Conservation (phyloP, 441 rosid genomes). For the Erodium trifolium region DNA sequence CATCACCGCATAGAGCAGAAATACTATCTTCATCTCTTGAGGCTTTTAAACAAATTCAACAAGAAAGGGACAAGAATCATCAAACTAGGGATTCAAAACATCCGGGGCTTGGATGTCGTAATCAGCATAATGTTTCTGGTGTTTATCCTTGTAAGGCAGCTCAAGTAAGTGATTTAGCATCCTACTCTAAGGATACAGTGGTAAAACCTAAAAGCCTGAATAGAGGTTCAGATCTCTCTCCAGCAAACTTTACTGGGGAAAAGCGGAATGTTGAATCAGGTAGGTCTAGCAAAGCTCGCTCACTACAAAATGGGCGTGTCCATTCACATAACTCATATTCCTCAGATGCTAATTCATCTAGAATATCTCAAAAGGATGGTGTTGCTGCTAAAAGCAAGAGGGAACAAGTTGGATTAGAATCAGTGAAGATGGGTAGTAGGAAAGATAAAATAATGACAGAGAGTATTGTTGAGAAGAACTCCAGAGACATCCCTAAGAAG, state of each 20-base stretch:
- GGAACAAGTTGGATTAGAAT: conserved; percentile 36
- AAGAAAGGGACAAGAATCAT: conserved; percentile 44
- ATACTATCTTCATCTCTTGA: conserved; percentile 69
- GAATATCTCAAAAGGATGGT: conserved; percentile 29
- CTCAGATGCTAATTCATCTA: conserved; percentile 25
- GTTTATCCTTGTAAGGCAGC: conserved; percentile 26
- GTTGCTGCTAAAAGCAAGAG: conserved; percentile 40
- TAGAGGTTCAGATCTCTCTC: conserved; percentile 26
- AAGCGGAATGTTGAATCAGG: conserved; percentile 28
- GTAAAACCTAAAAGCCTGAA: conserved; percentile 29
- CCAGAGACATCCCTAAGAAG: conserved; percentile 39
- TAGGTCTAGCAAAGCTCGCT: conserved; percentile 34
- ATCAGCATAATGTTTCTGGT: conserved; percentile 20
- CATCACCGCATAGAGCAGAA: conserved; percentile 72
- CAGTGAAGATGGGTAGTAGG: conserved; percentile 34
- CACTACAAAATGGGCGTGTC: conserved; percentile 26
- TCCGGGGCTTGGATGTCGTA: conserved; percentile 27
- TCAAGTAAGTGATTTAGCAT: conserved; percentile 21
- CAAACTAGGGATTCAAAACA: conserved; percentile 23
- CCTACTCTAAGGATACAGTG: conserved; percentile 24
- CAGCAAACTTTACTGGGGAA: conserved; percentile 25
- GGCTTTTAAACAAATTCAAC: conserved; percentile 70
- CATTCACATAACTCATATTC: conserved; percentile 25
- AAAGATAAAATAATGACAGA: conserved; percentile 38
- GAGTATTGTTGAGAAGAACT: conserved; percentile 30